Base-by-base conservation (phyloP, 805 yeast species). In the Barnettozyma sucrosica region DNA sequence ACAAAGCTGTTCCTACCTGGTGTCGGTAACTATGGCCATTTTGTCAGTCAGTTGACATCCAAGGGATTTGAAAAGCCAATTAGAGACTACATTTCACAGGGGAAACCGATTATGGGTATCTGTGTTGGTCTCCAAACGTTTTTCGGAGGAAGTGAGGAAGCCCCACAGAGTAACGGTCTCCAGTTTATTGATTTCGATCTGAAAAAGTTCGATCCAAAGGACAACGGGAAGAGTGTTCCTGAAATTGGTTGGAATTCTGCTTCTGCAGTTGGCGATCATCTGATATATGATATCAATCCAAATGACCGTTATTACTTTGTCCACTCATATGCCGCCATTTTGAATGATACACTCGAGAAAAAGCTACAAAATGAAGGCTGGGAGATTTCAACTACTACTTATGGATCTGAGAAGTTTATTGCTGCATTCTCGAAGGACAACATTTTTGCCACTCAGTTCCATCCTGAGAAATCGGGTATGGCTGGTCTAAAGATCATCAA, bases 1-100 rank as follows among this genome's bases (percentile, higher is more conserved):
- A 69, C 65, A 7, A 66, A 72, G 57, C 71, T 93, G 51, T 75
- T 93, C 50, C 75, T 93, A 21, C 99, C 99, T 7, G 99, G 99
- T 24, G 99, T 93, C 16, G 99, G 99, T 11, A 92, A 89, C 63
- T 95, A 80, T 65, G 99, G 97, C 40, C 98, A 93, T 64, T 90
- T 92, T 63, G 89, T 90, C 51, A 79, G 78, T 45, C 80, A 85
- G 56, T 66, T 93, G 41, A 72, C 71, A 41, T 70, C 70, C 4
- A 75, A 85, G 49, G 78, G 81, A 0, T 80, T 92, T 51, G 79
- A 74, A 13, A 75, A 70, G 33, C 95, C 95, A 0, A 68, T 95
- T 23, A 69, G 67, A 45, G 65, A 75, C 40, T 89, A 88, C 58
- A 81, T 90, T 33, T 66, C 71, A 7, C 70, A 85, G n/a, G 97